These are phyloP conservation scores for Mycena amicta DNA, from an alignment of 768 basidiomycete species.

Conservation along the genomic window DNA sequence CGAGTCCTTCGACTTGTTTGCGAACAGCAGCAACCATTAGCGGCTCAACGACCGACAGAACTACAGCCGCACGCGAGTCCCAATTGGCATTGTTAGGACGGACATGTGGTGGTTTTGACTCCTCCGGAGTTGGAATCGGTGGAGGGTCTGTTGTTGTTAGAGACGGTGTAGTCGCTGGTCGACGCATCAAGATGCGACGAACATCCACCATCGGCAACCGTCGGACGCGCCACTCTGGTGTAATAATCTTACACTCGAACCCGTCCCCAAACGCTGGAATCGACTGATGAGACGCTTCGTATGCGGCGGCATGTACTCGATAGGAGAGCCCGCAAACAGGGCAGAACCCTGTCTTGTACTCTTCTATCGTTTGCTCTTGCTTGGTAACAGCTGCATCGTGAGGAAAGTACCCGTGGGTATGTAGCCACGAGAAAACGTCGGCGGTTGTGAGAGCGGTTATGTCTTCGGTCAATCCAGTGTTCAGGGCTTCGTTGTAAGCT, in stretches of 20 bases:
- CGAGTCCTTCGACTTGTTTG: constrained; percentile 28
- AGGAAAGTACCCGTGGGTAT: constrained; percentile 42
- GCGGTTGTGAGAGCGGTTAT: constrained; percentile 39
- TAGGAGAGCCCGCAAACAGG: constrained; percentile 35
- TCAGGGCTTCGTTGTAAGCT: constrained; percentile 36
- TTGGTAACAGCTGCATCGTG: constrained; percentile 6
- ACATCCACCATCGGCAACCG: constrained; percentile 35
- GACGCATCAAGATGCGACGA: constrained; percentile 4
- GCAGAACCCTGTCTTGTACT: constrained; percentile 30
- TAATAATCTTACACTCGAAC: constrained; percentile 28
- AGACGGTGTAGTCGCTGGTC: constrained; percentile 10
- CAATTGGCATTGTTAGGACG: constrained; percentile 5
- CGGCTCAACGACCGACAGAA: constrained; percentile 38
- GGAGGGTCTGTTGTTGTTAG: background rate
- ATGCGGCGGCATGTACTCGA: constrained; percentile 23
- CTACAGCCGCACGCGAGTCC: constrained; percentile 10
- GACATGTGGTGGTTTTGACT: background rate
- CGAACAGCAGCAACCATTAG: constrained; percentile 34
- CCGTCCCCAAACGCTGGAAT: constrained; percentile 2
- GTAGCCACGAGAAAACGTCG: constrained; percentile 51
- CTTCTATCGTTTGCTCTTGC: constrained; percentile 13
- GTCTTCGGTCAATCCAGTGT: constrained; percentile 15
- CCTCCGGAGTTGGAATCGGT: background rate
- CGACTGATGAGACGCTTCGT: constrained; percentile 7
- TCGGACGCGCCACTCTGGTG: constrained; percentile 25